Evolutionary conservation across 495 filamentous ascomycete species (phyloP).

Genomic region (Penicillium desertorum): DNA sequence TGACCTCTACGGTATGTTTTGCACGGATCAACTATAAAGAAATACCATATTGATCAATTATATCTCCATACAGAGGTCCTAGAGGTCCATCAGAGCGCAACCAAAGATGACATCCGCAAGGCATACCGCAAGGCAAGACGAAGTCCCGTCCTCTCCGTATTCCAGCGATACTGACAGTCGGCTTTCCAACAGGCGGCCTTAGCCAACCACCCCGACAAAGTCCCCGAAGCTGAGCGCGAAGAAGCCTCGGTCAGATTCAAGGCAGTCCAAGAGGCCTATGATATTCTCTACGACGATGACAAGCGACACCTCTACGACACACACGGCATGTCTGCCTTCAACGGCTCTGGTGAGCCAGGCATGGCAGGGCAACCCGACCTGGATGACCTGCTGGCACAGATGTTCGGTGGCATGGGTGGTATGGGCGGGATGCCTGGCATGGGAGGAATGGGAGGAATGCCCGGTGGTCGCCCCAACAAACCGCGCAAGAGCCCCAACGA

Average conservation of each 20-base stretch:
- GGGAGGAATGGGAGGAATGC: slow-evolving; percentile 58
- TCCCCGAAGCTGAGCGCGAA: slow-evolving; percentile 78
- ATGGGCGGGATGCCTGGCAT: slow-evolving; percentile 54
- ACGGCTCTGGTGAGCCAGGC: slow-evolving; percentile 62
- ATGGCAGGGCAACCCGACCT: slow-evolving; percentile 74
- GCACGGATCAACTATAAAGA: background rate
- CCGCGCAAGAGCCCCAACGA: slow-evolving; percentile 76
- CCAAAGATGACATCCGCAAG: slow-evolving; percentile 87
- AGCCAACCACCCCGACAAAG: slow-evolving; percentile 91
- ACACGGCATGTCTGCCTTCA: slow-evolving; percentile 94
- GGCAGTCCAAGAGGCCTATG: slow-evolving; percentile 86
- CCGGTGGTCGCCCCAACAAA: slow-evolving; percentile 54
- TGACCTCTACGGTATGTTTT: slow-evolving; percentile 49
- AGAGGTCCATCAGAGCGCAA: slow-evolving; percentile 65
- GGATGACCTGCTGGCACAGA: slow-evolving; percentile 86
- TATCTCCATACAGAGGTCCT: slow-evolving; percentile 62
- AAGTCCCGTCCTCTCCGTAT: background rate
- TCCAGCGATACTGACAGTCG: slow-evolving; percentile 16
- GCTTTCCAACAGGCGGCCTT: slow-evolving; percentile 67
- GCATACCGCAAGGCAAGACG: slow-evolving; percentile 86
- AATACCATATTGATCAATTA: slow-evolving; percentile 19
- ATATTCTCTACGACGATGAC: slow-evolving; percentile 94
- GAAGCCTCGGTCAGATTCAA: slow-evolving; percentile 90
- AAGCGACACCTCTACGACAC: slow-evolving; percentile 89
- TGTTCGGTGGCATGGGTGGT: slow-evolving; percentile 72